Conservation (phyloP, 2,329 filamentous ascomycete species). For the Apiospora koreana region DNA sequence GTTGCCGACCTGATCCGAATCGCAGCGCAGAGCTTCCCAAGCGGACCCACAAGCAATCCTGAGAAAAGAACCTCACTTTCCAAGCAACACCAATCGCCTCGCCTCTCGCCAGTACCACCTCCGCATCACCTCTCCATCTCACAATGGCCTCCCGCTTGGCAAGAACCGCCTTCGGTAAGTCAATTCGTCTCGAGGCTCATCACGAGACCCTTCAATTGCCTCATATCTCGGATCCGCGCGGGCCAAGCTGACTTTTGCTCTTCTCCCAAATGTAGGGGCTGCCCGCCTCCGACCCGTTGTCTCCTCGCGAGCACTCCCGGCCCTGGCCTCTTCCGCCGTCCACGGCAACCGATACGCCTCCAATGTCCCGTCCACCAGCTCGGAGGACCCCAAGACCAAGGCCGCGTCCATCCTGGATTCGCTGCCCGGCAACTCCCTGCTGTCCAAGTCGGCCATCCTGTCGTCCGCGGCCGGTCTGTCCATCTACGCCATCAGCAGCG, state of each 20-base stretch:
- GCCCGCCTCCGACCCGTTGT: slow-evolving; percentile 84
- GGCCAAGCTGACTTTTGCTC: slow-evolving; percentile 22
- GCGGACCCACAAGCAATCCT: slow-evolving; percentile 32
- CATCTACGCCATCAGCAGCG: slow-evolving; percentile 96
- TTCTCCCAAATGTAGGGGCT: slow-evolving; percentile 63
- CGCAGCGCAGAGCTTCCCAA: slow-evolving; percentile 19
- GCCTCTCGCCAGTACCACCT: slow-evolving; percentile 43
- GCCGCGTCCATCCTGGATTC: slow-evolving; percentile 93
- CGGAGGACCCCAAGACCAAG: slow-evolving; percentile 91
- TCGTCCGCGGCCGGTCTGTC: slow-evolving; percentile 89
- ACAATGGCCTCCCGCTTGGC: slow-evolving; percentile 98
- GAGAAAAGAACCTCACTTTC: slow-evolving; percentile 37
- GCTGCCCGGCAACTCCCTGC: slow-evolving; percentile 85
- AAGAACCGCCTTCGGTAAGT: slow-evolving; percentile 92
- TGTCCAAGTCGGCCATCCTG: slow-evolving; percentile 96
- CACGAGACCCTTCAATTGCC: slow-evolving; percentile 37
- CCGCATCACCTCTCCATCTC: slow-evolving; percentile 58
- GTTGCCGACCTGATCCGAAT: slow-evolving; percentile 9
- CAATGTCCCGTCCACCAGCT: slow-evolving; percentile 68
- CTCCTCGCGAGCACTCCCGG: slow-evolving; percentile 73
- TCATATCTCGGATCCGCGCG: slow-evolving; percentile 7
- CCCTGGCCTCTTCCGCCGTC: slow-evolving; percentile 66
- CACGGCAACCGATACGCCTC: slow-evolving; percentile 70
- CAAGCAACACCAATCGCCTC: slow-evolving; percentile 24
- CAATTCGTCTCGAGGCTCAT: slow-evolving; percentile 19